These are phyloP conservation scores for Rhynchosporium secalis DNA, from an alignment of 2,329 filamentous ascomycete species.

Conservation along the genomic window DNA sequence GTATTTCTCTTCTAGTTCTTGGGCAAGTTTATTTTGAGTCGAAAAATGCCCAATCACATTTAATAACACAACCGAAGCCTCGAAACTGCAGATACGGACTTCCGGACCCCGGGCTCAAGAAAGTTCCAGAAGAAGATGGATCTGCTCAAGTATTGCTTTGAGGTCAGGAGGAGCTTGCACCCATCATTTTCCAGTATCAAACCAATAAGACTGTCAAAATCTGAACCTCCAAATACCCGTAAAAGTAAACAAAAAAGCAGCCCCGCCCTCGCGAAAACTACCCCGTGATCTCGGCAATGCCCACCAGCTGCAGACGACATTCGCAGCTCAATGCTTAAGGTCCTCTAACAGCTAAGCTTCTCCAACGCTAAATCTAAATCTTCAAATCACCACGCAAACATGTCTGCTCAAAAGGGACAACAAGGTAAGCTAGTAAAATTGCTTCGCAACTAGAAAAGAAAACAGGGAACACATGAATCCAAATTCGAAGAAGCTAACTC, in stretches of 20 bases:
- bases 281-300: slow-evolving; percentile 7
- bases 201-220: neutral
- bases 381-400: neutral
- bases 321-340: neutral
- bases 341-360: neutral
- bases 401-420: slow-evolving; percentile 26
- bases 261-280: neutral
- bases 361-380: neutral
- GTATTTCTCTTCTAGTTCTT: too few species aligned
- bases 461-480: neutral
- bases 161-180: too few species aligned
- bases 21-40: too few species aligned
- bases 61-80: too few species aligned
- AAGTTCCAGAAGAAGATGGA: too few species aligned
- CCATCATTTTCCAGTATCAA: too few species aligned
- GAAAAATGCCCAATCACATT: too few species aligned
- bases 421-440: slow-evolving; percentile 14
- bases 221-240: neutral
- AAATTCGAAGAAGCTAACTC: slow-evolving; percentile 1
- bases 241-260: slow-evolving; percentile 3
- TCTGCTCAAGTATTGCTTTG: too few species aligned
- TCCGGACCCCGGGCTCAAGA: too few species aligned
- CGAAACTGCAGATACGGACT: too few species aligned
- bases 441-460: neutral
- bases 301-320: neutral